Percentiles rank a stretch among this genome's conserved stretches.
phyloP scores from a whole-genome alignment of 2,329 filamentous ascomycete genomes.

The Thelonectria olida region DNA sequence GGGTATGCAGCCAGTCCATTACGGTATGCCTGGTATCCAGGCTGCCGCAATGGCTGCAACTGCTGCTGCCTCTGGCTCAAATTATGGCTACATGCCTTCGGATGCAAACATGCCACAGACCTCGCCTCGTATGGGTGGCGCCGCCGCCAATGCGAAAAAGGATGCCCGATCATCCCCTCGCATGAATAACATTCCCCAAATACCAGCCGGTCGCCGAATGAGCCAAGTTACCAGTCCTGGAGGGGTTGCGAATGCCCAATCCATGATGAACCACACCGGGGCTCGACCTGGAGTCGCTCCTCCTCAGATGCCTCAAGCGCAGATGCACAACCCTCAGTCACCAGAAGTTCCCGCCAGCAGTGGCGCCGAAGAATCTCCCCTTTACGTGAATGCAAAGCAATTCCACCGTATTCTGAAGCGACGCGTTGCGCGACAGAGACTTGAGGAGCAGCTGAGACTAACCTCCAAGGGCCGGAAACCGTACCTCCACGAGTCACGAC shows the following conservation, averaged over 20 bases:
- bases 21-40: conserved; percentile 84
- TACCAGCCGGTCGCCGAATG: conserved; percentile 70
- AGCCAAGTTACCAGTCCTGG: conserved; percentile 82
- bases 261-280: conserved; percentile 76
- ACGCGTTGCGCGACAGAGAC: conserved; percentile 88
- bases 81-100: conserved; percentile 76
- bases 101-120: conserved; percentile 74
- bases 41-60: conserved; percentile 93
- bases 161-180: conserved; percentile 82
- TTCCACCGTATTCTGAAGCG: conserved; percentile 97
- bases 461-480: conserved; percentile 97
- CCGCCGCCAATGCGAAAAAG: conserved; percentile 70
- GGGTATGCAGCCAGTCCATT: conserved; percentile 72
- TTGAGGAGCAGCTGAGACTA: conserved; percentile 90
- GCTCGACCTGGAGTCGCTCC: conserved; percentile 61
- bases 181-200: conserved; percentile 69
- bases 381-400: conserved; percentile 99
- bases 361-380: conserved; percentile 85
- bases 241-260: conserved; percentile 75
- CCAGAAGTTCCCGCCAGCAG: conserved; percentile 79
- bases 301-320: conserved; percentile 69
- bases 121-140: conserved; percentile 79
- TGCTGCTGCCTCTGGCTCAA: conserved; percentile 87
- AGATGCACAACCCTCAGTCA: conserved; percentile 76
- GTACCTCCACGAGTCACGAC: conserved; percentile 95